A percentile compares a stretch with the other conserved stretches of the same genome.
phyloP scores from a whole-genome alignment of 805 yeast species.

The Suhomyces canberraensis region DNA sequence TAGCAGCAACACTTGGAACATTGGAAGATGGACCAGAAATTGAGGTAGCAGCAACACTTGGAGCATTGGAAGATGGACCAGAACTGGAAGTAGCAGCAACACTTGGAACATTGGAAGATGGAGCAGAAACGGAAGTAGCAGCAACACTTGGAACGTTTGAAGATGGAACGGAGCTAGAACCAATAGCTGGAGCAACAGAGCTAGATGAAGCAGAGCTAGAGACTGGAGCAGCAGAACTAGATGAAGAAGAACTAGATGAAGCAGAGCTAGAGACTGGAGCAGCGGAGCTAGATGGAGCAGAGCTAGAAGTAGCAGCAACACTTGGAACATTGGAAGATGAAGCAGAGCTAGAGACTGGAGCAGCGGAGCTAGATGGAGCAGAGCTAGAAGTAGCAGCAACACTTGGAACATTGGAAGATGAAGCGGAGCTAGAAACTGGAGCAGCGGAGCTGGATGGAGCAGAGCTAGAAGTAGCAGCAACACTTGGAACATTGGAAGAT shows the following conservation, averaged over 20 bases:
- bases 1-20: neutral
- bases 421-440: too few relatives aligned
- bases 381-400: too few relatives aligned
- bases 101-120: neutral
- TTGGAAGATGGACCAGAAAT: neutral
- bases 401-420: too few relatives aligned
- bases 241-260: neutral
- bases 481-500: too few relatives aligned
- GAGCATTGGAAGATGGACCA: neutral
- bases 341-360: too few relatives aligned
- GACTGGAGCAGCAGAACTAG: constrained; percentile 4
- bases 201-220: neutral
- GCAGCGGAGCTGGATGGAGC: too few relatives aligned
- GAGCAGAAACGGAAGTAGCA: neutral
- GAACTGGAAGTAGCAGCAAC: neutral
- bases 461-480: constrained; percentile 1
- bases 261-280: neutral
- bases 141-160: neutral
- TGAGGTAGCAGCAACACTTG: neutral
- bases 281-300: neutral
- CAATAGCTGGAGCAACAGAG: neutral
- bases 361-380: too few relatives aligned
- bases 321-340: neutral
- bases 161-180: neutral
- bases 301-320: neutral